Evolutionary conservation across 2,329 filamentous ascomycete species (phyloP), one percentile per base, ranked within the genome.

Genomic region (Dryadomyces sulphureus): DNA sequence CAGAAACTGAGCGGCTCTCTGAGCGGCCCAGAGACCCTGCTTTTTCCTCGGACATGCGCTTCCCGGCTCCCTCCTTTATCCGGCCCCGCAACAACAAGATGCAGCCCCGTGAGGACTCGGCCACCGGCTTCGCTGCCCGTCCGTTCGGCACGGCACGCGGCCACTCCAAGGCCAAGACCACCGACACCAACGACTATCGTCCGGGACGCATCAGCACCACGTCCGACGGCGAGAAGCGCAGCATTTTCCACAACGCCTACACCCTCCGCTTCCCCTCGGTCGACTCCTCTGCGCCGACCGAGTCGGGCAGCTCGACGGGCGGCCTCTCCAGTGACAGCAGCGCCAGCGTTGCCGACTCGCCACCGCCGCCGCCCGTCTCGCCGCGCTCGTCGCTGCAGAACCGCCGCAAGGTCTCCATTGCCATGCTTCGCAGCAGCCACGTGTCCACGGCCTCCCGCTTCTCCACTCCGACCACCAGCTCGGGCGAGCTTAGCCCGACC

Each of bases 41-140:
- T 6, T 22, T 45, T 3, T 21, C 44, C 5, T 11, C 41, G 3
- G 48, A 50, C 19, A 8, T 41, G 19, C 59, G 63, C 43, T 75
- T 74, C 50, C 71, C 71, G 5, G 64, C 64, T 19, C 66, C 71
- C 7, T 72, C 71, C 1, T 79, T 74, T 52, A 72, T 79, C 50
- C 65, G 70, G 40, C 75, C 75, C 22, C 76, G 65, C 34, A 64
- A 67, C 16, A 65, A 63, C 46, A 66, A 70, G 21, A 78, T 79
- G 75, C 60, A 67, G 41, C 73, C 75, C n/a, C 66, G 75, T 41
- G 68, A 76, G 41, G 72, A 72, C 54, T 53, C 53, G n/a, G n/a
- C n/a, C n/a, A n/a, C n/a, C n/a, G n/a, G n/a, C n/a, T 17, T 51
- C 41, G n/a, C 19, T 50, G 32, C 39, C 35, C 7, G 41, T 51